Percentiles rank a stretch among this genome's conserved stretches.
phyloP scores from a whole-genome alignment of 257 asterid genomes.

The Penstemon eatonii region DNA sequence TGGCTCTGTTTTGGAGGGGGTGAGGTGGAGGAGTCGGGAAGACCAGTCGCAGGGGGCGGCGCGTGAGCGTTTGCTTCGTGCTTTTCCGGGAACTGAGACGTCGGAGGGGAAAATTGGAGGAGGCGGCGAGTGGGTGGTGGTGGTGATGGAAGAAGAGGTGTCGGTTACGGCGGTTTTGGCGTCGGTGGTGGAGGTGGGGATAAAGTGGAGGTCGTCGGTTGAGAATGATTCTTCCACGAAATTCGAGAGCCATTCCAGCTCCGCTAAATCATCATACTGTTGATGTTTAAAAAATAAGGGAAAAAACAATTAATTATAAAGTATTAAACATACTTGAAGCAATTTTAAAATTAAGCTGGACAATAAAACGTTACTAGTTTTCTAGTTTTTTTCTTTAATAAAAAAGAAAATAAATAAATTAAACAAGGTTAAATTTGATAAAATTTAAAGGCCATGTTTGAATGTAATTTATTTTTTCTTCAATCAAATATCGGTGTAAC shows the following conservation, averaged over 20 bases:
- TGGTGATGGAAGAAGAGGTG: constrained; percentile 6
- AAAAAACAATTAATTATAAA: background rate
- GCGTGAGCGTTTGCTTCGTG: constrained; percentile 65
- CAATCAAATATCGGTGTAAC: too few species aligned
- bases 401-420: background rate
- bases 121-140: background rate
- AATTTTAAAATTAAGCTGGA: background rate
- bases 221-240: constrained; percentile 64
- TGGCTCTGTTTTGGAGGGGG: constrained; percentile 26
- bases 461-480: too few species aligned
- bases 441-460: too few species aligned
- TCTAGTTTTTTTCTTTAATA: background rate
- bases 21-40: constrained; percentile 40
- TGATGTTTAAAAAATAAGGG: background rate
- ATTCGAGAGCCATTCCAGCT: constrained; percentile 64
- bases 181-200: constrained; percentile 33
- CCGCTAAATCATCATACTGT: constrained; percentile 61
- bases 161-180: background rate
- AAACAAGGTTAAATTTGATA: too few species aligned
- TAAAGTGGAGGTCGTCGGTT: constrained; percentile 38
- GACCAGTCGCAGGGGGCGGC: constrained; percentile 63
- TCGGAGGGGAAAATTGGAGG: constrained; percentile 34
- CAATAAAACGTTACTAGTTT: background rate
- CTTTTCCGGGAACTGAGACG: constrained; percentile 53
- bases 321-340: too few species aligned